Evolutionary conservation across 306 rosid genomes (phyloP), one percentile per base, ranked within the genome.

Genomic region (Urtica urens): DNA sequence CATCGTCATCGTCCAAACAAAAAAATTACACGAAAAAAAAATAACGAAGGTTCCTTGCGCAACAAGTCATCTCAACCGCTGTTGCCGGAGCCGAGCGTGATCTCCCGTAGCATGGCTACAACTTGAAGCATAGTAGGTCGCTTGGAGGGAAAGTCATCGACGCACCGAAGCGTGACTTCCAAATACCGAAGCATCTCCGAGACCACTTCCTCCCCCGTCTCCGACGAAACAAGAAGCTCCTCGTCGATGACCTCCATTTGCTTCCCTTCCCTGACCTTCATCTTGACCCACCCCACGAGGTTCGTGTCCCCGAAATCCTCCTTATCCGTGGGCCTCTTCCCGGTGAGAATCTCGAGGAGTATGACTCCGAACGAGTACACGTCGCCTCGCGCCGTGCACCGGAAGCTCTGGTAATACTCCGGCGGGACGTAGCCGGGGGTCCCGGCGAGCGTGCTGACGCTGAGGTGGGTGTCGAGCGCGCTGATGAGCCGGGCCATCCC

Each of bases 401-500:
- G 52, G 72, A 88, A 88, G 45, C 96, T 88, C 51, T 88, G 96
- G 75, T 88, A 88, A 65, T 88, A 88, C 59, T 88, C 96, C 29
- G 96, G 96, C 34, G 96, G 96, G 51, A 88, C 96, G 50, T 88
- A 88, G 45, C 96, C 96, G 0, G 96, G 95, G 33, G 96, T 88
- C 58, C 96, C 96, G 38, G 96, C 96, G 3, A 88, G 71, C 28
- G 96, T 88, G 93, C 96, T 88, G 6, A 88, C 96, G 33, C 96
- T 88, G 6, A 88, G 79, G 46, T 88, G 96, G 6, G 96, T 88
- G 58, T 88, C 96, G 35, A 88, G 94, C 13, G 96, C 96, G 58
- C 96, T 88, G 55, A 88, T 88, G 16, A 88, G 88, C 70, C 96
- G 78, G 11, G 96, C 96, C 96, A 88, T 88, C 42, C 96, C 96